Base-by-base conservation (phyloP, 352 stramenopile genomes). In the Thalassiosira exigua region DNA sequence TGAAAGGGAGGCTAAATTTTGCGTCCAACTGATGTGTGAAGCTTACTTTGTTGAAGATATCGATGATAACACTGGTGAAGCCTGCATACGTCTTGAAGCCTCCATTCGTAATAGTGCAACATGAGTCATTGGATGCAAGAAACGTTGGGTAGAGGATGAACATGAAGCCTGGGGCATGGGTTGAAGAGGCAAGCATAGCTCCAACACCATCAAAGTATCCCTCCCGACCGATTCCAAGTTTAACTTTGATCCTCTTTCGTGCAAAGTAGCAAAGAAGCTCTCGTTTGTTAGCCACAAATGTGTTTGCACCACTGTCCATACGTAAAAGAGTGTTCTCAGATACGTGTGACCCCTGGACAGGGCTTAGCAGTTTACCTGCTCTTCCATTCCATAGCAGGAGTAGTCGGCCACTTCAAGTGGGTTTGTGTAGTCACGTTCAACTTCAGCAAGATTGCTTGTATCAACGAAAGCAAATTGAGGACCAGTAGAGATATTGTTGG, bases 301-400 rank as follows among this genome's bases (percentile, higher is more conserved):
- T 56, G 22, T 56, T 56, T 21, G 46, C 46, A 19, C 46, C 46
- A 56, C 46, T 56, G n/a, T 56, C 46, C 46, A 56, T 19, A 24
- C 46, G 46, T 7, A 56, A 44, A 44, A 44, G 36, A 44, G 36
- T 44, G 7, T 29, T 29, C 5, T 24, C n/a, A 48, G 11, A 48
- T n/a, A 7, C 46, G 46, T 19, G 46, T 56, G 46, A 56, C 46
- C 24, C 46, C 9, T 56, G 46, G 22, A 56, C n/a, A 29, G 46
- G 46, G 46, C 46, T 56, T 56, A 56, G 46, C 5, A 5, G 46
- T 56, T 56, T 56, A 56, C 46, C 46, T 56, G 46, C 5, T 5
- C 46, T 24, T 56, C 46, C 17, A 24, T 7, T 56, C 46, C 46
- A 29, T 21, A 29, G 5, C 5, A 4, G 5, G 17, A 27, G 46